phyloP scores from a whole-genome alignment of 768 basidiomycete species.

The Suillus decipiens region DNA sequence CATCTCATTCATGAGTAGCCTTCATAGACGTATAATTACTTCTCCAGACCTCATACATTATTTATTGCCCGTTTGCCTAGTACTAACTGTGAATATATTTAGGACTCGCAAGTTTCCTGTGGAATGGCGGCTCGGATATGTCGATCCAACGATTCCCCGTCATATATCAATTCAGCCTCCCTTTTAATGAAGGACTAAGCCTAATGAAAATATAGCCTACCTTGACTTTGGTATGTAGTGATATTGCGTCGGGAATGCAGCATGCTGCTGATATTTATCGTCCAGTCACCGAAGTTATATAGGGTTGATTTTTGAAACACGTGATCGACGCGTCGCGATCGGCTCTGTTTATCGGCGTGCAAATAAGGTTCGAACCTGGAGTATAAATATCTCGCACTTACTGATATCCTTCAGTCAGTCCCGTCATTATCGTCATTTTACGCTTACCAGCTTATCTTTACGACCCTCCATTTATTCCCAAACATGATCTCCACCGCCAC shows the following conservation, averaged over 20 bases:
- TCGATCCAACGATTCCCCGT: neutral
- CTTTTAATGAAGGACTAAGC: neutral
- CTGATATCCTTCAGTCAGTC: neutral
- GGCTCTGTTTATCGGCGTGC: neutral
- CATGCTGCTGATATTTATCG: neutral
- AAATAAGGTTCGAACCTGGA: neutral
- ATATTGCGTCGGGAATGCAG: neutral
- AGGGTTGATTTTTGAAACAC: neutral
- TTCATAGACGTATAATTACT: slow-evolving; percentile 14
- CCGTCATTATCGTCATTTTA: neutral
- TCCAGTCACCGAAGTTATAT: neutral
- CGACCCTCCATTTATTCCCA: neutral
- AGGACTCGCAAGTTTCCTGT: neutral
- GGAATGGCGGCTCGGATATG: neutral
- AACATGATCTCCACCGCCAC: neutral
- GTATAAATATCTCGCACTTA: neutral
- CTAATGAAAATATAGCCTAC: neutral
- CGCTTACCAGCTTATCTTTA: neutral
- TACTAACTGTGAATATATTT: slow-evolving; percentile 18
- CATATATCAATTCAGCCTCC: neutral
- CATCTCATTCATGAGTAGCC: slow-evolving; percentile 14
- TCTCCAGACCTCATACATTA: neutral
- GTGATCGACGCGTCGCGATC: neutral
- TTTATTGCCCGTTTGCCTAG: neutral
- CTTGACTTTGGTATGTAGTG: neutral